Conservation (phyloP, 768 basidiomycete genomes). For the Solioccasus polychromus region DNA sequence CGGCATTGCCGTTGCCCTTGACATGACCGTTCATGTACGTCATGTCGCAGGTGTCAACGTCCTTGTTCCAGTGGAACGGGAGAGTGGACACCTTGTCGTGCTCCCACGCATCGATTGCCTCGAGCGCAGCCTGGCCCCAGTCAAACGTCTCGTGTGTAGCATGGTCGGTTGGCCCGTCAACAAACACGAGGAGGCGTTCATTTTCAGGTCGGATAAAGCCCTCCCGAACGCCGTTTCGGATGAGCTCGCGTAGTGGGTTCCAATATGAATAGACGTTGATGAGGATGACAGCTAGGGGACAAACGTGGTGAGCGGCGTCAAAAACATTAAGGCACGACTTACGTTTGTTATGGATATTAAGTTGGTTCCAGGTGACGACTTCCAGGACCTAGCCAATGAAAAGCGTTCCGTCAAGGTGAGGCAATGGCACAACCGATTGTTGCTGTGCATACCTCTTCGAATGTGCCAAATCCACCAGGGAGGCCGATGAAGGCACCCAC, state of each 20-base stretch:
- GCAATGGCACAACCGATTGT: not conserved
- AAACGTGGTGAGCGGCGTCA: not conserved
- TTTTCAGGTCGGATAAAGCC: constrained; percentile 74
- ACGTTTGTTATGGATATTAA: constrained; percentile 87
- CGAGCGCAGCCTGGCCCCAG: constrained; percentile 73
- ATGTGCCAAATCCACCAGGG: constrained; percentile 93
- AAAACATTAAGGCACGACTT: constrained; percentile 21
- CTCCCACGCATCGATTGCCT: constrained; percentile 63
- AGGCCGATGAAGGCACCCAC: constrained; percentile 81
- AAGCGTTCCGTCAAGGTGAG: constrained; percentile 4
- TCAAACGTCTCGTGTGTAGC: constrained; percentile 59
- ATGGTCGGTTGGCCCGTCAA: constrained; percentile 64
- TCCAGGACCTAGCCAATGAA: constrained; percentile 63
- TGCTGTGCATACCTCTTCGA: constrained; percentile 73
- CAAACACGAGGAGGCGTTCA: constrained; percentile 62
- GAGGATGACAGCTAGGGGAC: constrained; percentile 85
- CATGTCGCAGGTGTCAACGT: constrained; percentile 34
- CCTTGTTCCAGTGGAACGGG: constrained; percentile 51
- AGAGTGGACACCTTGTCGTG: constrained; percentile 28
- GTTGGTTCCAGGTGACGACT: constrained; percentile 92
- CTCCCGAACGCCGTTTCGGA: constrained; percentile 60
- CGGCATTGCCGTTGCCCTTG: not conserved
- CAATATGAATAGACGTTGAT: constrained; percentile 86
- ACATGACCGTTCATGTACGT: constrained; percentile 10
- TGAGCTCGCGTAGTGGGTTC: constrained; percentile 74